Base-by-base conservation (phyloP, 306 rosid species). In the Luffa aegyptiaca region DNA sequence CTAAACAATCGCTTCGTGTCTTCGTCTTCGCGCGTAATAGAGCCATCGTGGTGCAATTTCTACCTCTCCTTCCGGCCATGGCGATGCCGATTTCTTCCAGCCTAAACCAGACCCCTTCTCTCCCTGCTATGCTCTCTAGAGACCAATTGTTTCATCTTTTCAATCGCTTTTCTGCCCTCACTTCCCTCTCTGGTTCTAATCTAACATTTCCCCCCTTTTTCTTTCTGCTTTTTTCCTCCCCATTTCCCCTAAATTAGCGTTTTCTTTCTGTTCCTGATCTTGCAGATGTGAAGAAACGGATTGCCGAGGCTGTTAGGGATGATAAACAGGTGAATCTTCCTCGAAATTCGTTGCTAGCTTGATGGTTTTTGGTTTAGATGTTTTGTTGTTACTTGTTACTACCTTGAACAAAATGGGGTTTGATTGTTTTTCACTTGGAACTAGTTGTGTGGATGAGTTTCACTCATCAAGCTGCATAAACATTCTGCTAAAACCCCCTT, bases 241-340 rank as follows among this genome's bases (percentile, higher is more conserved):
- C 17, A 6, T 35, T 21, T 1, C n/a, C n/a, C 21, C 44, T 64
- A 3, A 33, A 0, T 55, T 2, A 10, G 0, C 48, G 9, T 68
- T 55, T n/a, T 63, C 3, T 26, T 75, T 61, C 9, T 65, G 31
- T 51, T 33, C 72, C 45, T n/a, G 2, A 12, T 39, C 45, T 78
- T 78, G 59, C 72, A 94, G 96, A 88, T 4, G 93, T 85, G 79
- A 92, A 90, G 96, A 87, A 85, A 77, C 90, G 94, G 86, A 87
- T 94, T 71, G 84, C 91, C 13, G 94, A 90, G 0, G 96, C 92
- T 49, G 90, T 90, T 41, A 80, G n/a, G 55, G 76, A 76, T 59
- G 96, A 92, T 76, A 85, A 88, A 14, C 98, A 90, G 91, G 96
- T 92, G n/a, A 79, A 16, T 77, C 73, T 75, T 31, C 46, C 41